These are phyloP conservation scores for Pichia heedii DNA, from an alignment of 805 yeast species.

Conservation along the genomic window DNA sequence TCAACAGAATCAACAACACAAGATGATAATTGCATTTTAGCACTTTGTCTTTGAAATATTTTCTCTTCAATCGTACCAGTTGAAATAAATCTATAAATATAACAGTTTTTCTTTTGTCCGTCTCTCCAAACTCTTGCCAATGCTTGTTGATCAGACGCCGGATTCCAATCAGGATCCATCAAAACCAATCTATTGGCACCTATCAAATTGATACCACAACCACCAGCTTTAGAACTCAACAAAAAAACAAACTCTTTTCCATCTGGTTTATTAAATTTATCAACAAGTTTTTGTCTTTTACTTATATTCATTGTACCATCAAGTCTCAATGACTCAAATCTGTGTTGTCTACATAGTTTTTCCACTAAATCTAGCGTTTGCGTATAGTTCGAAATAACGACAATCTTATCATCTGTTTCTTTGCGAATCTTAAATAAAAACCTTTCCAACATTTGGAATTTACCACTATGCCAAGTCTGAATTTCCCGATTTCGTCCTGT, in stretches of 20 bases:
- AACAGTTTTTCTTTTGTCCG: slow-evolving; percentile 96
- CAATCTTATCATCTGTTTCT: slow-evolving; percentile 92
- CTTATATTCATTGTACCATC: slow-evolving; percentile 92
- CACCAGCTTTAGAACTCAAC: slow-evolving; percentile 94
- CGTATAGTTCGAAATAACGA: slow-evolving; percentile 88
- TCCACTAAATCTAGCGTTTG: slow-evolving; percentile 90
- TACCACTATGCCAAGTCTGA: slow-evolving; percentile 79
- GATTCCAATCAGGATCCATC: slow-evolving; percentile 95
- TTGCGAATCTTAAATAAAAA: slow-evolving; percentile 66
- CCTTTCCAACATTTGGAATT: slow-evolving; percentile 75
- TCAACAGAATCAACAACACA: slow-evolving; percentile 96
- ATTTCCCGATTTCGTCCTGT: slow-evolving; percentile 61
- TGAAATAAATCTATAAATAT: slow-evolving; percentile 84
- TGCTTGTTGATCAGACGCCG: slow-evolving; percentile 97
- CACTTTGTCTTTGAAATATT: slow-evolving; percentile 89
- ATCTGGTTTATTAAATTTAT: slow-evolving; percentile 78
- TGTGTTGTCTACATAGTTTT: slow-evolving; percentile 63
- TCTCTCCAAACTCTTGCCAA: slow-evolving; percentile 98
- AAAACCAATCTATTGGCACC: slow-evolving; percentile 90
- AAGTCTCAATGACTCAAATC: slow-evolving; percentile 70
- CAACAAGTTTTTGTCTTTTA: slow-evolving; percentile 89
- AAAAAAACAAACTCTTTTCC: slow-evolving; percentile 82
- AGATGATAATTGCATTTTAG: slow-evolving; percentile 86
- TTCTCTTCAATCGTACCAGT: slow-evolving; percentile 96
- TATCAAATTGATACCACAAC: slow-evolving; percentile 94